A percentile compares a stretch with the other conserved stretches of the same genome.
phyloP scores from a whole-genome alignment of 169 alveolate genomes.

The Eimeria praecox region DNA sequence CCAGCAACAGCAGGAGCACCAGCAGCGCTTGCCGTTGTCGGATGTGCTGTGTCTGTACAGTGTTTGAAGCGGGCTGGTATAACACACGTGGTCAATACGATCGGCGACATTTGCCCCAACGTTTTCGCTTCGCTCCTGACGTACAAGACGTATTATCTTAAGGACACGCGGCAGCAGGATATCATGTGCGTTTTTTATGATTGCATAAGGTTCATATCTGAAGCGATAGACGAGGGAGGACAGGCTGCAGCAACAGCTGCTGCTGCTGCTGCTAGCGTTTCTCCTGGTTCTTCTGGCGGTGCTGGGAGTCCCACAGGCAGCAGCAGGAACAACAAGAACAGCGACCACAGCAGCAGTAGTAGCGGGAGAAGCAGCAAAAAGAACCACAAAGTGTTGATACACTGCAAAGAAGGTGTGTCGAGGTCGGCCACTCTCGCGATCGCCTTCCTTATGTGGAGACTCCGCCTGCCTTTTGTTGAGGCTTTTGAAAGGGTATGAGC shows the following conservation, averaged over 20 bases:
- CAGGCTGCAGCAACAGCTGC: not conserved
- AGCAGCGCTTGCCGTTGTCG: not conserved
- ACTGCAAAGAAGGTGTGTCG: constrained; percentile 80
- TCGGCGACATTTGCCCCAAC: constrained; percentile 74
- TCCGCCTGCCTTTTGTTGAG: constrained; percentile 50
- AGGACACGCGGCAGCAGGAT: constrained; percentile 72
- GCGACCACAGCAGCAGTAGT: not conserved
- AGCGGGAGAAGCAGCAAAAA: constrained; percentile 6
- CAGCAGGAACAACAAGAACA: not conserved
- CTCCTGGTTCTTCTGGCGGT: not conserved
- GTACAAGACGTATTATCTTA: constrained; percentile 63
- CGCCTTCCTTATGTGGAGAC: constrained; percentile 79
- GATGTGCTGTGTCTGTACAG: constrained; percentile 55
- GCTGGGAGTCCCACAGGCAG: not conserved
- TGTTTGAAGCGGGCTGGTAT: constrained; percentile 55
- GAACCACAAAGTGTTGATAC: constrained; percentile 49
- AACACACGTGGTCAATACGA: constrained; percentile 73
- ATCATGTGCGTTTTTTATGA: constrained; percentile 62
- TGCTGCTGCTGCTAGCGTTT: not conserved
- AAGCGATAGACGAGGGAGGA: constrained; percentile 35
- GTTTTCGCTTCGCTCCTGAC: constrained; percentile 19
- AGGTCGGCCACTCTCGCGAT: constrained; percentile 77
- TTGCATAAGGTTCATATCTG: constrained; percentile 54
- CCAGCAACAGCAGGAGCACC: not conserved
- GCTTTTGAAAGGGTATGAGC: constrained; percentile 68